Evolutionary conservation across 2,329 filamentous ascomycete species (phyloP).

Genomic region (Aureobasidium sp.): DNA sequence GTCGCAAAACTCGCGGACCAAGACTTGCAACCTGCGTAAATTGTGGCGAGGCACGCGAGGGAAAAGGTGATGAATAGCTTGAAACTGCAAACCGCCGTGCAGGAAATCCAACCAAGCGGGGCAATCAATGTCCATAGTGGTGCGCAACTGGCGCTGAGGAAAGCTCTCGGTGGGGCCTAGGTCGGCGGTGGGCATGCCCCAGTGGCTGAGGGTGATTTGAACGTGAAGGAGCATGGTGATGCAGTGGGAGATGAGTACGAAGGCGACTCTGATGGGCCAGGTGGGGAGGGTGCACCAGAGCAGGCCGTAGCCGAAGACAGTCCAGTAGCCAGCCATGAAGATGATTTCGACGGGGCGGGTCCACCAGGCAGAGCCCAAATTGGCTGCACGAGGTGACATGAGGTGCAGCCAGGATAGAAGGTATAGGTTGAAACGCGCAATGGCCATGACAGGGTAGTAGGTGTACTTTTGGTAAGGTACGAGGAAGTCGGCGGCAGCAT

Average conservation of each 20-base stretch:
- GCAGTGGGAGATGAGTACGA: constrained; percentile 59
- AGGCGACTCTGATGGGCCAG: constrained; percentile 62
- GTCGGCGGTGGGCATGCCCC: constrained; percentile 63
- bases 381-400: constrained; percentile 61
- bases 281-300: constrained; percentile 66
- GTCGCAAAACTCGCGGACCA: constrained; percentile 58
- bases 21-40: constrained; percentile 51
- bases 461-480: constrained; percentile 71
- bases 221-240: constrained; percentile 63
- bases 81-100: constrained; percentile 67
- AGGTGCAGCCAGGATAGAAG: constrained; percentile 73
- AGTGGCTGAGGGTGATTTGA: constrained; percentile 66
- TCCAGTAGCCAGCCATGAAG: constrained; percentile 77
- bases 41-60: constrained; percentile 64
- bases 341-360: constrained; percentile 72
- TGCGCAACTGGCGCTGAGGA: constrained; percentile 61
- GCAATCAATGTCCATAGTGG: constrained; percentile 69
- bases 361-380: constrained; percentile 73
- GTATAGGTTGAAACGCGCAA: constrained; percentile 86
- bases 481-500: constrained; percentile 62
- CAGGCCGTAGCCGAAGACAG: constrained; percentile 77
- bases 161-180: constrained; percentile 60
- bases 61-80: constrained; percentile 64
- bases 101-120: constrained; percentile 65
- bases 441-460: constrained; percentile 73